Percentiles rank a stretch among this genome's conserved stretches.
Evolutionary conservation across 2,329 filamentous ascomycete species (phyloP).

Genomic region (Alternaria sp.): DNA sequence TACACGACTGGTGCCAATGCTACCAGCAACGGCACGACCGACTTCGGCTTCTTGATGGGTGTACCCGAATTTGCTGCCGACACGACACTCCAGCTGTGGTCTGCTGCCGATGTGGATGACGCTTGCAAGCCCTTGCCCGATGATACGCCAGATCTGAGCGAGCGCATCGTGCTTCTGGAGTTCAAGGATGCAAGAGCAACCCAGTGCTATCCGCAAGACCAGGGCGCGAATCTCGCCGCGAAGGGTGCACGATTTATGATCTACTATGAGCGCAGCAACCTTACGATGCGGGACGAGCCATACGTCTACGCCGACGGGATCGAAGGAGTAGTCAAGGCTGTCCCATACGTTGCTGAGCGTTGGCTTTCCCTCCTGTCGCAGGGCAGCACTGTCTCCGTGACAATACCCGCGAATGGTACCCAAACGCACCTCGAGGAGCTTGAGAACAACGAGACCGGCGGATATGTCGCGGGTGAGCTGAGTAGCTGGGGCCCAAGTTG

Average conservation of each 20-base stretch:
- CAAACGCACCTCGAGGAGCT: constrained; percentile 16
- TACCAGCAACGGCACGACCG: constrained; percentile 25
- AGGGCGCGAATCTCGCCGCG: constrained; percentile 43
- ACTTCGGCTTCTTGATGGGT: constrained; percentile 44
- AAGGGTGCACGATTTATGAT: constrained; percentile 62
- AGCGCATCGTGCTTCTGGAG: constrained; percentile 56
- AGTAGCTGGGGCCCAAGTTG: constrained; percentile 67
- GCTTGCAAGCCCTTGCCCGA: constrained; percentile 62
- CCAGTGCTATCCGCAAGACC: constrained; percentile 21
- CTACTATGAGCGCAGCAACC: constrained; percentile 17
- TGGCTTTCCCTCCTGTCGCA: constrained; percentile 21
- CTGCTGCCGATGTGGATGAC: constrained; percentile 55
- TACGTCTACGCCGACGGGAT: constrained; percentile 22
- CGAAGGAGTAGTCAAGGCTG: constrained; percentile 11
- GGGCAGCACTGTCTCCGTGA: constrained; percentile 17
- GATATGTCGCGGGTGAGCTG: constrained; percentile 8
- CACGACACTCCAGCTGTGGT: constrained; percentile 33
- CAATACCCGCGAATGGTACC: constrained; percentile 15
- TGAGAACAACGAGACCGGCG: constrained; percentile 19
- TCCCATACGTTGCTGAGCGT: constrained; percentile 14
- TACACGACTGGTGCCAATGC: constrained; percentile 43
- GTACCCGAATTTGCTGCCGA: constrained; percentile 36
- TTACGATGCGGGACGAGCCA: constrained; percentile 22
- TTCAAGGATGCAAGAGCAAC: constrained; percentile 18
- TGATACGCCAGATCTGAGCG: constrained; percentile 63